Evolutionary conservation across 106 monocot genomes (phyloP), one percentile per base, ranked within the genome.

Genomic region (Agapanthus africanus): DNA sequence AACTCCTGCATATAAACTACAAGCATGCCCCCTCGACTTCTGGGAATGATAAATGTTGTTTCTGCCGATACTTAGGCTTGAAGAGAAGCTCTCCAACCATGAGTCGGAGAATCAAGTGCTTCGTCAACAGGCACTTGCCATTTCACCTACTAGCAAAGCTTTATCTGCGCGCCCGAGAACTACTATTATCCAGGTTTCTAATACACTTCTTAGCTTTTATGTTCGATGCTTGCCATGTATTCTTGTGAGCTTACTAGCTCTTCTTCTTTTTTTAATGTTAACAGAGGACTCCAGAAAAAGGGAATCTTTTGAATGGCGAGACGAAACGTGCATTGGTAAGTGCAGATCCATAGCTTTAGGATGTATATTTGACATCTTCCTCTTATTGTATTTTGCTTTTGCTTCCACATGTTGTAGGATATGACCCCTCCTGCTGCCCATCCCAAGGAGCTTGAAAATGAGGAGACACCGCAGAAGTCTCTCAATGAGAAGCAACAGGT

Each of bases 401-500:
- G 63, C 19, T 16, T 54, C 28, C 25, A 34, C 71, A 19, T 67
- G 11, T 31, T 60, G 35, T 62, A 97, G 95, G 88, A 84, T 79
- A 66, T 79, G 59, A 84, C 40, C 65, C 83, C 86, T 70, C 69
- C 52, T 64, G 34, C 73, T 32, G 37, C 71, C 35, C 85, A 73
- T 65, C 56, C 73, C 15, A 86, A 80, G 71, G 95, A 92, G 16
- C 57, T 80, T 73, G 86, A 91, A 77, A 75, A 67, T 77, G 95
- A 97, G 63, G 95, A 92, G 67, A 97, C 84, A 64, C 95, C 95
- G 54, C 95, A 91, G 64, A 94, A 90, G 69, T 92, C 84, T 64
- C 88, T 97, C 44, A 97, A 97, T 72, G 91, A 97, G 71, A 97
- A 89, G 84, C 95, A 97, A 59, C 91, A 88, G 82, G 95, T 95